Base-by-base conservation (phyloP, 768 basidiomycete species). In the Podaxis pistillaris region DNA sequence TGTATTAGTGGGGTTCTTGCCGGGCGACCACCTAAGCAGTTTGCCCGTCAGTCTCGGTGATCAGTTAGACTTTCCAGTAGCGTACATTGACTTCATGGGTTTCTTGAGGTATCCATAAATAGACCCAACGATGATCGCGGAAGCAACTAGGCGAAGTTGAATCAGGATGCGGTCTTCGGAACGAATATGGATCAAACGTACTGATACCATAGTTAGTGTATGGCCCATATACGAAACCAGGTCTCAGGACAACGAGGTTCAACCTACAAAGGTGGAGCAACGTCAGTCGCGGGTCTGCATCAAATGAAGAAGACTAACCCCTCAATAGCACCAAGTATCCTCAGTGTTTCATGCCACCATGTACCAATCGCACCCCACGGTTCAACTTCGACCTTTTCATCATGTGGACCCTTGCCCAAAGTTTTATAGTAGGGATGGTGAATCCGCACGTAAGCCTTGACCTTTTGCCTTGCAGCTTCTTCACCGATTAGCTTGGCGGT, bases 301-400 rank as follows among this genome's bases (percentile, higher is more conserved):
- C 36, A 63, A 12, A 55, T 53, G 53, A 57, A 62, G 51, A 12
- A 13, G 22, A 75, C 82, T 59, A 68, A 93, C 92, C 85, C 83
- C 64, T 86, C 79, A 60, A 94, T 91, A 4, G 86, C 85, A 22
- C 87, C 90, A 64, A 94, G 72, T 71, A 84, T 84, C 37, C 93
- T 83, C 26, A 91, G 76, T 1, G 90, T 86, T 76, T 94, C 93
- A 67, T 95, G 93, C 91, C 92, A 94, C 93, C 93, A 95, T 17
- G 78, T 85, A 17, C 93, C 93, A 63, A 87, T 74, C 5, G 85
- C 82, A 50, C 86, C 88, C 19, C 78, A 74, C 11, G 93, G 92
- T 69, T 90, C 89, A 53, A 87, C 74, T 61, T 89, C 86, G 51
- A 90, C 88, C 70, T 86, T 88, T 77, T 94, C 93, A 58, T 85